These are phyloP conservation scores for Thielaviopsis euricoi DNA, from an alignment of 2,329 filamentous ascomycete genomes.

Conservation along the genomic window DNA sequence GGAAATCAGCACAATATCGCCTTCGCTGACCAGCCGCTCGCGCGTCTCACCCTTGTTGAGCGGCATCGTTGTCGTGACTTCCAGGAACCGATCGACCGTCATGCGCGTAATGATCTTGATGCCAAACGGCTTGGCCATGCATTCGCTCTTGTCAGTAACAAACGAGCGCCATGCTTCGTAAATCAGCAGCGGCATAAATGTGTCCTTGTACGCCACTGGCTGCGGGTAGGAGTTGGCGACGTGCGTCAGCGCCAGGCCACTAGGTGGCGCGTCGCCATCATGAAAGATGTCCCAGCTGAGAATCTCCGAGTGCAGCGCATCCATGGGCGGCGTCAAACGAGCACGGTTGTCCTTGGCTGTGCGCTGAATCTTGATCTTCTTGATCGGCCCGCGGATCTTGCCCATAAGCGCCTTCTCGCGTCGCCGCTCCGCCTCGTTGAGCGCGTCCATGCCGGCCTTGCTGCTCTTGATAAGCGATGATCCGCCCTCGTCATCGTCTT, in stretches of 20 bases:
- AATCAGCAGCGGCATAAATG: conserved; percentile 77
- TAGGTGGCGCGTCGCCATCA: conserved; percentile 69
- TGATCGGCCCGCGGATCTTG: conserved; percentile 54
- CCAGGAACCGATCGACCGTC: conserved; percentile 82
- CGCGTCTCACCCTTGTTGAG: conserved; percentile 18
- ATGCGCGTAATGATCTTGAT: conserved; percentile 78
- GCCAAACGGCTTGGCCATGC: conserved; percentile 62
- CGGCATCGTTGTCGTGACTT: conserved; percentile 73
- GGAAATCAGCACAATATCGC: conserved; percentile 79
- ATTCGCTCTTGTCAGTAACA: conserved; percentile 76
- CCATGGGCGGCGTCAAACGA: conserved; percentile 76
- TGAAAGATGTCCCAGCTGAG: conserved; percentile 94
- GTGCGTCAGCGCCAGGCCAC: conserved; percentile 51
- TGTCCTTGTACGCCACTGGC: conserved; percentile 65
- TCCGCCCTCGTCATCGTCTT: conserved; percentile 39
- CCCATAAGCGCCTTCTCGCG: conserved; percentile 33
- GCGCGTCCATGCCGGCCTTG: conserved; percentile 29
- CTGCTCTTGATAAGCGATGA: conserved; percentile 31
- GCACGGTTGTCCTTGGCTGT: conserved; percentile 90
- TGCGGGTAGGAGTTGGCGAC: conserved; percentile 67
- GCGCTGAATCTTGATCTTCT: conserved; percentile 64
- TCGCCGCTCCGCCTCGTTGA: conserved; percentile 30
- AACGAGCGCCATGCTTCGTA: conserved; percentile 95
- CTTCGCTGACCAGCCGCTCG: conserved; percentile 59
- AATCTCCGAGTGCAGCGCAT: conserved; percentile 67